phyloP scores from a whole-genome alignment of 495 filamentous ascomycete species.

The Trypethelium eluteriae region DNA sequence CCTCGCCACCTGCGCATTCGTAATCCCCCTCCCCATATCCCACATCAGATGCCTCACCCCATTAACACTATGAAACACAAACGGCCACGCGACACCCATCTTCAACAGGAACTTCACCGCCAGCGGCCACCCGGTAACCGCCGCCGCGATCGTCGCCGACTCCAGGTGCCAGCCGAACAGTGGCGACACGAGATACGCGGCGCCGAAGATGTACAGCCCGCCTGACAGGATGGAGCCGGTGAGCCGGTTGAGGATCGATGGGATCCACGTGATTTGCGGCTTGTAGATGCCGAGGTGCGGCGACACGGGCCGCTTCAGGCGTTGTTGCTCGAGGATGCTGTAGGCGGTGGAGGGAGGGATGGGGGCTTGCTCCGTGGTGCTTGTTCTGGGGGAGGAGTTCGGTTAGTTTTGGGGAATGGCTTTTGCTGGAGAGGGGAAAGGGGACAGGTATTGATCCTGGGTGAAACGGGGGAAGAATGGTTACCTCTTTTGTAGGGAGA shows the following conservation, averaged over 20 bases:
- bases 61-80: conserved; percentile 80
- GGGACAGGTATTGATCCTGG: not conserved
- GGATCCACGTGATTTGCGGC: conserved; percentile 79
- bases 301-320: conserved; percentile 71
- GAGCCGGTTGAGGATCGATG: conserved; percentile 67
- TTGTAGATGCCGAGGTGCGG: conserved; percentile 88
- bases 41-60: conserved; percentile 84
- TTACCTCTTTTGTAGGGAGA: conserved; percentile 21
- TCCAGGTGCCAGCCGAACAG: conserved; percentile 79
- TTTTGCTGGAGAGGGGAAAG: conserved; percentile 15
- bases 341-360: conserved; percentile 48
- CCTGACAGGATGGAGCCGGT: conserved; percentile 67
- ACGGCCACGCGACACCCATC: conserved; percentile 65
- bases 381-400: conserved; percentile 36
- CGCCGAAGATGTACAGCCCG: conserved; percentile 71
- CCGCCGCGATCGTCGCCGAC: conserved; percentile 65
- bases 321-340: conserved; percentile 75
- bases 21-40: conserved; percentile 66
- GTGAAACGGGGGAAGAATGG: not conserved
- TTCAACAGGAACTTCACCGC: conserved; percentile 66
- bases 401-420: conserved; percentile 10
- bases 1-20: conserved; percentile 61
- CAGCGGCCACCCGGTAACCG: conserved; percentile 65
- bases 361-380: conserved; percentile 52
- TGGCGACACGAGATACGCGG: conserved; percentile 77